Conservation (phyloP, 345 rosid genomes). For the Linum lewisii region DNA sequence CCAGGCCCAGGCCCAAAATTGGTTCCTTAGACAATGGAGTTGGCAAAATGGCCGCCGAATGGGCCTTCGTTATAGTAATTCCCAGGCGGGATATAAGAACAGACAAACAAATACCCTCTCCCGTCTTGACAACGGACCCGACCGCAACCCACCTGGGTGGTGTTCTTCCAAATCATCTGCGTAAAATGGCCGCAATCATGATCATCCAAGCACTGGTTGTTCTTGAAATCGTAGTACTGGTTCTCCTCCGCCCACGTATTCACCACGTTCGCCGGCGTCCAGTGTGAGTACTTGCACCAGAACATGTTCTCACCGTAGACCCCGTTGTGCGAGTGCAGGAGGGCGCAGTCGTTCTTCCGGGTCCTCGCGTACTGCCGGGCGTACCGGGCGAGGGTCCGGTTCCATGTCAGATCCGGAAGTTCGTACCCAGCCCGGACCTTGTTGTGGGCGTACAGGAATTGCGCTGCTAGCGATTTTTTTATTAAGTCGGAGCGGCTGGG, state of each 20-base stretch:
- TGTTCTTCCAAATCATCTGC: constrained; percentile 44
- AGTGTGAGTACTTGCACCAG: constrained; percentile 24
- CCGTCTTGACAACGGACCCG: constrained; percentile 14
- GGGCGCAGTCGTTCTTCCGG: constrained; percentile 28
- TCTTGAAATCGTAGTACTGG: constrained; percentile 16
- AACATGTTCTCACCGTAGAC: constrained; percentile 54
- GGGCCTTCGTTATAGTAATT: constrained; percentile 37
- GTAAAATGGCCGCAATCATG: constrained; percentile 47
- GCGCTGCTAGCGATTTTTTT: not conserved
- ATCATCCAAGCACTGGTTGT: constrained; percentile 21
- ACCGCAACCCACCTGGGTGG: constrained; percentile 32
- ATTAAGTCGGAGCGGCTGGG: too few relatives aligned
- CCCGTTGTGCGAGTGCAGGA: constrained; percentile 30
- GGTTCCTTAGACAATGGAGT: not conserved
- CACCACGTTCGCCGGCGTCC: constrained; percentile 31
- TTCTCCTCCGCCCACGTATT: constrained; percentile 33
- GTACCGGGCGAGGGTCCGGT: constrained; percentile 26
- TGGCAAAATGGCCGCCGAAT: constrained; percentile 6
- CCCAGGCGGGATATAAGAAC: constrained; percentile 45
- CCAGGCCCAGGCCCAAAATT: too few relatives aligned
- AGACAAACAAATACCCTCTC: constrained; percentile 27
- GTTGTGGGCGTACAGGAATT: constrained; percentile 35
- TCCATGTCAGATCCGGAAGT: constrained; percentile 29
- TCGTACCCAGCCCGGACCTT: constrained; percentile 19
- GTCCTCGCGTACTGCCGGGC: constrained; percentile 30